phyloP scores from a whole-genome alignment of 495 filamentous ascomycete species.

The Penicillium angulare region DNA sequence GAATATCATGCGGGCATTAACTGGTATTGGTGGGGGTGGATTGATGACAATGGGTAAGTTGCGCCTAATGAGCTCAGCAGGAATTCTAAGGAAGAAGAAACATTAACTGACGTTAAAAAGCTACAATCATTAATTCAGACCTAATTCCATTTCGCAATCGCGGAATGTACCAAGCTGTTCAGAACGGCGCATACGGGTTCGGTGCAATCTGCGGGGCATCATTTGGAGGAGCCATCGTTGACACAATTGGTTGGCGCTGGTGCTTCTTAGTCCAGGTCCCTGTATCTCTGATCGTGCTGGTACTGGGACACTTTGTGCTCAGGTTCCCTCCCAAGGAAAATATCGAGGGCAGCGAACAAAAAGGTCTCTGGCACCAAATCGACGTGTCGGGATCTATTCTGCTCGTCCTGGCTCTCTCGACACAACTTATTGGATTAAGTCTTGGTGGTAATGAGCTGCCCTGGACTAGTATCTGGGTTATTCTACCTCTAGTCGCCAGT shows the following conservation, averaged over 20 bases:
- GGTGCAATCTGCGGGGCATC: conserved; percentile 67
- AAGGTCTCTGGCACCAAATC: conserved; percentile 52
- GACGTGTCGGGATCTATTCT: conserved; percentile 55
- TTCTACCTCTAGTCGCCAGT: conserved; percentile 52
- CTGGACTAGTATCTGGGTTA: conserved; percentile 56
- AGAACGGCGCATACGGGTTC: conserved; percentile 62
- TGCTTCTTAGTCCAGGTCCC: conserved; percentile 46
- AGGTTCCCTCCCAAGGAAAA: conserved; percentile 32
- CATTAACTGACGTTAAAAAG: conserved; percentile 21
- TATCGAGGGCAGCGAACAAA: conserved; percentile 19
- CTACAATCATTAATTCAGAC: conserved; percentile 65
- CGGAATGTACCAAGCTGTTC: conserved; percentile 64
- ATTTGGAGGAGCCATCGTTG: conserved; percentile 62
- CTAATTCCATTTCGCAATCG: conserved; percentile 62
- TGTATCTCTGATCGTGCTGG: conserved; percentile 51
- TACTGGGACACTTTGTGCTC: conserved; percentile 54
- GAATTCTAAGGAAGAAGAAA: neutral
- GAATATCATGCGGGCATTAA: conserved; percentile 77
- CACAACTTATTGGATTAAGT: conserved; percentile 58
- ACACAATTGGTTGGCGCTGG: conserved; percentile 70
- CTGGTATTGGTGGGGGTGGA: conserved; percentile 62
- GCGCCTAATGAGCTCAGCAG: neutral
- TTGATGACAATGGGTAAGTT: conserved; percentile 60
- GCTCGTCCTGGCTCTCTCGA: conserved; percentile 56
- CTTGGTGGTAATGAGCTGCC: conserved; percentile 62